Percentiles rank a stretch among this genome's conserved stretches.
phyloP scores from a whole-genome alignment of 305 asterid genomes.

The Vinca major region DNA sequence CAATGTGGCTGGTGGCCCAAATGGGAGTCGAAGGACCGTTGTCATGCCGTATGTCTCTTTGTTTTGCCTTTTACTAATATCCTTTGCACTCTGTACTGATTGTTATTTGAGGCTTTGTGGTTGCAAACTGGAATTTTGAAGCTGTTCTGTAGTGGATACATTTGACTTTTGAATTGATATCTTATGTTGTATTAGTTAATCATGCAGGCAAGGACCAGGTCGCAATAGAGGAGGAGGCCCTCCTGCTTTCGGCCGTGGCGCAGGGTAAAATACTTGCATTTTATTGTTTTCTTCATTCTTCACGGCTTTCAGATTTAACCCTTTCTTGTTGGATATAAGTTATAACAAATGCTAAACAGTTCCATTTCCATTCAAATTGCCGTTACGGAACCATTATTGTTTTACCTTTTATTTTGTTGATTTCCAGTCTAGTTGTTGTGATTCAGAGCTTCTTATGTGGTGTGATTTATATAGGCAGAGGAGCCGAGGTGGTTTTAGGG shows the following conservation, averaged over 20 bases:
- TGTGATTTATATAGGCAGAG: slow-evolving; percentile 30
- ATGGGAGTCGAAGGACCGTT: slow-evolving; percentile 64
- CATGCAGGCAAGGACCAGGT: slow-evolving; percentile 47
- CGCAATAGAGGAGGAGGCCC: slow-evolving; percentile 45
- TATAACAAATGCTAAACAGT: no score
- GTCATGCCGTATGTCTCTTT: slow-evolving; percentile 48
- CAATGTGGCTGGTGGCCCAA: slow-evolving; percentile 53
- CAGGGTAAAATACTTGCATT: slow-evolving; percentile 31
- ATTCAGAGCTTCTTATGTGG: no score
- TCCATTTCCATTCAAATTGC: no score
- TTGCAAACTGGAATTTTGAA: not conserved
- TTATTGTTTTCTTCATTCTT: not conserved
- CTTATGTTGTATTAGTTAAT: not conserved
- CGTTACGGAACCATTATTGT: no score
- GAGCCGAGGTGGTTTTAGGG: slow-evolving; percentile 41
- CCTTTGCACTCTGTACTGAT: not conserved
- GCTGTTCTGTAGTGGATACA: not conserved
- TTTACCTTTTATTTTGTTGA: no score
- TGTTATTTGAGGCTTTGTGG: not conserved
- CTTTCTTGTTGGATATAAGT: not conserved
- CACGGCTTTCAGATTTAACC: no score
- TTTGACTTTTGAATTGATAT: not conserved
- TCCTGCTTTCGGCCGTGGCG: slow-evolving; percentile 30
- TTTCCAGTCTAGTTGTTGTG: no score
- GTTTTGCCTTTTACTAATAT: no score